Base-by-base conservation (phyloP, 176 grass and related monocot genomes). In the Oryza rufipogon region DNA sequence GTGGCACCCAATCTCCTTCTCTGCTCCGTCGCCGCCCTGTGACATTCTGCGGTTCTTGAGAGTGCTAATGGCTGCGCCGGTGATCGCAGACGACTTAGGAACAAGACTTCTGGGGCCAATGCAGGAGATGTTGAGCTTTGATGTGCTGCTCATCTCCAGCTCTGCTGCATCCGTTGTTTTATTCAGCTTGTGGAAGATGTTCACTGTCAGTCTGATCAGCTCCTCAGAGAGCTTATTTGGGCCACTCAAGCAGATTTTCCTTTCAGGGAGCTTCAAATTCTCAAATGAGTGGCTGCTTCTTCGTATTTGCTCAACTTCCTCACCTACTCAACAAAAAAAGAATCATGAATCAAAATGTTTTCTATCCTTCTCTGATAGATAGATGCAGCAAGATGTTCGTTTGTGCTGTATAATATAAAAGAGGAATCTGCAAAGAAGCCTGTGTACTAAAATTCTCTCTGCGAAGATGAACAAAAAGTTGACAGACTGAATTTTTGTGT, bases 211-310 rank as follows among this genome's bases (percentile, higher is more conserved):
- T 54, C 63, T 81, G 81, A 95, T 30, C 48, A 98, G 78, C 30
- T 95, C 89, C 81, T 98, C 93, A 1, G 96, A 92, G 11, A 98
- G 71, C 74, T 92, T 95, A 81, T 91, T 98, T 71, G 93, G 77
- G 49, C 81, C 65, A 54, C 36, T 48, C n/a, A 73, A 16, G 71
- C 87, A 80, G 66, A 73, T 76, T 64, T 89, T 90, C 80, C 84
- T 67, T 7, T 86, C 69, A 0, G 58, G 22, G 0, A 64, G 66
- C 9, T 11, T 74, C 17, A 73, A 36, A 7, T 16, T 56, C 23
- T 77, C 84, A 0, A 70, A 79, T 6, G 91, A 79, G 80, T 64
- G 85, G 75, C 84, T 91, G 76, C 76, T 77, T 41, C 87, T 89
- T 68, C 73, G 73, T 2, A 7, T 64, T 33, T 77, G 83, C 70